Evolutionary conservation across 2,329 filamentous ascomycete species (phyloP).

Genomic region (Ophiobolus disseminans): DNA sequence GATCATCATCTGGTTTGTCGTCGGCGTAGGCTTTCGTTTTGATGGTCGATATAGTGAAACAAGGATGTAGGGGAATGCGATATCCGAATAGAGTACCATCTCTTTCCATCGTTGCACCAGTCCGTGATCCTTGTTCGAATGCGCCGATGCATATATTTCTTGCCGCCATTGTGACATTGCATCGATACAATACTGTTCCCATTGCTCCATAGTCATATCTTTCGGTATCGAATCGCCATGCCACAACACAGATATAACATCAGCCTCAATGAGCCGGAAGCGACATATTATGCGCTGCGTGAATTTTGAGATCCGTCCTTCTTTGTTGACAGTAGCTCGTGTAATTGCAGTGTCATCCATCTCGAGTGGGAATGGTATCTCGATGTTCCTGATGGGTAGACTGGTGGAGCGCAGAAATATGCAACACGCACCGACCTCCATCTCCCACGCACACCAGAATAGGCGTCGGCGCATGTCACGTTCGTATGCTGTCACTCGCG

Average conservation of each 20-base stretch:
- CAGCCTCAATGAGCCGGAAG: slow-evolving; percentile 44
- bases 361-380: slow-evolving; percentile 42
- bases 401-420: slow-evolving; percentile 42
- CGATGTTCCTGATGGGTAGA: slow-evolving; percentile 38
- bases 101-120: slow-evolving; percentile 42
- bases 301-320: slow-evolving; percentile 44
- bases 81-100: slow-evolving; percentile 45
- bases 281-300: slow-evolving; percentile 44
- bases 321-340: slow-evolving; percentile 30
- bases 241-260: slow-evolving; percentile 43
- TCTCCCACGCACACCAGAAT: slow-evolving; percentile 49
- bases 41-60: slow-evolving; percentile 42
- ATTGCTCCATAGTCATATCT: slow-evolving; percentile 34
- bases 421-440: slow-evolving; percentile 47
- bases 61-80: slow-evolving; percentile 39
- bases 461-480: slow-evolving; percentile 48
- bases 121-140: slow-evolving; percentile 35
- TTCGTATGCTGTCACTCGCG: slow-evolving; percentile 33
- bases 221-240: slow-evolving; percentile 40
- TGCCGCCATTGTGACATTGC: slow-evolving; percentile 39
- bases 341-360: slow-evolving; percentile 46
- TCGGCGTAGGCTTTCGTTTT: slow-evolving; percentile 32
- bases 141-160: slow-evolving; percentile 38
- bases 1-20: slow-evolving; percentile 34
- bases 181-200: slow-evolving; percentile 36